Evolutionary conservation across 2,329 filamentous ascomycete species (phyloP).

Genomic region (Microsporum audouinii): DNA sequence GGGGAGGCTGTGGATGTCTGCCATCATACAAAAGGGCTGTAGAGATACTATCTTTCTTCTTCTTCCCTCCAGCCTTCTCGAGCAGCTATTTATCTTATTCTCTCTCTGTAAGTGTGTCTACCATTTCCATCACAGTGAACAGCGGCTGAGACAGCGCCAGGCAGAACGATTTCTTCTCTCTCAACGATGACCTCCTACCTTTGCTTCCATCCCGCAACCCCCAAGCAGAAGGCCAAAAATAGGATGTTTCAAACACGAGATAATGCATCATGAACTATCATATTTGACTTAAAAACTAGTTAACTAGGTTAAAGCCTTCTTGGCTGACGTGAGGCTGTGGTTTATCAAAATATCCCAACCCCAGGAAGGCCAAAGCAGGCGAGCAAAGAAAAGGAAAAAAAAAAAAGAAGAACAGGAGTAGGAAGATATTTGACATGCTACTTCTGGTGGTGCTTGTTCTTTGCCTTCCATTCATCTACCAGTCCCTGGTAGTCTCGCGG

Average conservation of each 20-base stretch:
- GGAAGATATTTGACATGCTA: not conserved
- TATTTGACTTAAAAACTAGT: no score
- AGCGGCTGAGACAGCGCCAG: not conserved
- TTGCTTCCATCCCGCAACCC: not conserved
- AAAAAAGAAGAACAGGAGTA: not conserved
- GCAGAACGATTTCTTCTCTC: not conserved
- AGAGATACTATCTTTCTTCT: no score
- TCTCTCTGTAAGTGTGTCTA: not conserved
- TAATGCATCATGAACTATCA: not conserved
- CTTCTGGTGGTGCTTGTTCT: not conserved
- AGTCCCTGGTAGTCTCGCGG: slow-evolving; percentile 32
- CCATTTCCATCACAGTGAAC: not conserved
- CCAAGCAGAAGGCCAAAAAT: not conserved
- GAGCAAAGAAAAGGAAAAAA: not conserved
- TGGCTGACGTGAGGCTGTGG: not conserved
- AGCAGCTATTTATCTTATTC: not conserved
- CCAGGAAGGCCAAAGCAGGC: not conserved
- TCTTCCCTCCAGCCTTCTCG: not conserved
- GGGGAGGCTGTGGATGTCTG: slow-evolving; percentile 36
- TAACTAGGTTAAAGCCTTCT: not conserved
- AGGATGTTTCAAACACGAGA: not conserved
- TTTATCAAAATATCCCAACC: not conserved
- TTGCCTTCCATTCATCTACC: slow-evolving; percentile 30
- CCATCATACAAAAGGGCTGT: slow-evolving; percentile 5
- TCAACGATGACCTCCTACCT: not conserved